Evolutionary conservation across 306 rosid genomes (phyloP).

Genomic region (Lathyrus aphaca): DNA sequence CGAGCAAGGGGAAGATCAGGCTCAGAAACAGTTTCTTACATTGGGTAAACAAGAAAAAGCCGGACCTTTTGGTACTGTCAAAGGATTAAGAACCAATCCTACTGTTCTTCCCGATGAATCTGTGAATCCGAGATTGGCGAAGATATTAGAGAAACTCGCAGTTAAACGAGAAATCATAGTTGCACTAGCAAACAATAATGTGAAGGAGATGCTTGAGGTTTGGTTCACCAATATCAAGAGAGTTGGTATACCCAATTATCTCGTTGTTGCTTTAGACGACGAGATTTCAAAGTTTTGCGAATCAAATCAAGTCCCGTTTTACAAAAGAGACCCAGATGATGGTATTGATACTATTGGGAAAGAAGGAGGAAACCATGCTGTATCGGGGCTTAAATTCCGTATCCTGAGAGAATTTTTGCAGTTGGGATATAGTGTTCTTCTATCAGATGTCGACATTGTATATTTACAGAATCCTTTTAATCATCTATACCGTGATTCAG

Average conservation of each 20-base stretch:
- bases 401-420: constrained; percentile 91
- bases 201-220: constrained; percentile 79
- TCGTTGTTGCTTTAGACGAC: constrained; percentile 83
- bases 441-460: constrained; percentile 92
- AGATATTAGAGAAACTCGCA: constrained; percentile 74
- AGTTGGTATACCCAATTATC: constrained; percentile 76
- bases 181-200: constrained; percentile 85
- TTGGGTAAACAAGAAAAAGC: constrained; percentile 69
- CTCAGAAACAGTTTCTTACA: constrained; percentile 76
- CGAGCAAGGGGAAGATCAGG: constrained; percentile 80
- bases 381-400: constrained; percentile 78
- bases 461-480: constrained; percentile 86
- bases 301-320: constrained; percentile 72
- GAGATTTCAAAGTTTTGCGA: constrained; percentile 58
- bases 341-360: constrained; percentile 63
- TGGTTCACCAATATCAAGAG: constrained; percentile 81
- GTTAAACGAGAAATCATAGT: constrained; percentile 76
- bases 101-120: constrained; percentile 77
- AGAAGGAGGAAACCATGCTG: constrained; percentile 79
- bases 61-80: constrained; percentile 84
- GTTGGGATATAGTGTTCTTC: constrained; percentile 85
- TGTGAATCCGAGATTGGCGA: constrained; percentile 81
- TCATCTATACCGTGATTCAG: constrained; percentile 75
- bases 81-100: constrained; percentile 74
- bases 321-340: constrained; percentile 71